phyloP scores from a whole-genome alignment of 2,329 filamentous ascomycete genomes.

The Huntiella decipiens region DNA sequence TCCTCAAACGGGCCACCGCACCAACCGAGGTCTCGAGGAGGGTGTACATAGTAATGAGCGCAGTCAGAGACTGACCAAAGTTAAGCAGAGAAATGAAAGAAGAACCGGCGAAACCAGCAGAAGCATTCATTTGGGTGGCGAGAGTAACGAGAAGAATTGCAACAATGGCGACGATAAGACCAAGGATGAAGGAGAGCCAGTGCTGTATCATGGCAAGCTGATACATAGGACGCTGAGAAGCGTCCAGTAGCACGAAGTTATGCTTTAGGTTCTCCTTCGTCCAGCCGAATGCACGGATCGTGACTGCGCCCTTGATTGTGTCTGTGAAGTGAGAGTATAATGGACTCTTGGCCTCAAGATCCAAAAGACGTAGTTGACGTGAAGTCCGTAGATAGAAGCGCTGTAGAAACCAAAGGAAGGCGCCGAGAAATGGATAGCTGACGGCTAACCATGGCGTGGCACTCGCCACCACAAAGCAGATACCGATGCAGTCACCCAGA shows the following conservation, averaged over 20 bases:
- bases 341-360: constrained; percentile 41
- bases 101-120: constrained; percentile 22
- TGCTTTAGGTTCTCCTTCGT: constrained; percentile 22
- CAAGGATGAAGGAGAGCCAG: constrained; percentile 34
- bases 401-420: constrained; percentile 30
- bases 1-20: constrained; percentile 15
- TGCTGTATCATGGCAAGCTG: constrained; percentile 37
- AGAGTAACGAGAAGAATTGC: constrained; percentile 25
- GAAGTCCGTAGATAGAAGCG: constrained; percentile 41
- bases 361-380: constrained; percentile 38
- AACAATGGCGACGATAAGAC: constrained; percentile 29
- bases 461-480: constrained; percentile 27
- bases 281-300: constrained; percentile 39
- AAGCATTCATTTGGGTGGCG: constrained; percentile 23
- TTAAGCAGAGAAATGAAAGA: constrained; percentile 21
- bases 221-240: constrained; percentile 37
- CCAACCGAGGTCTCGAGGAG: constrained; percentile 17
- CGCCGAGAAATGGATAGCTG: constrained; percentile 29
- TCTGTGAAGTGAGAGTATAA: constrained; percentile 38
- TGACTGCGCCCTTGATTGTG: constrained; percentile 33
- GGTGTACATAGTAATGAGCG: constrained; percentile 19
- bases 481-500: constrained; percentile 19
- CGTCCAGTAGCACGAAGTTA: constrained; percentile 30
- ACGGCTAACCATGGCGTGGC: constrained; percentile 26
- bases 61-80: constrained; percentile 18